Base-by-base conservation (phyloP, 1,139 yeast species). In the Taphrina betulina region DNA sequence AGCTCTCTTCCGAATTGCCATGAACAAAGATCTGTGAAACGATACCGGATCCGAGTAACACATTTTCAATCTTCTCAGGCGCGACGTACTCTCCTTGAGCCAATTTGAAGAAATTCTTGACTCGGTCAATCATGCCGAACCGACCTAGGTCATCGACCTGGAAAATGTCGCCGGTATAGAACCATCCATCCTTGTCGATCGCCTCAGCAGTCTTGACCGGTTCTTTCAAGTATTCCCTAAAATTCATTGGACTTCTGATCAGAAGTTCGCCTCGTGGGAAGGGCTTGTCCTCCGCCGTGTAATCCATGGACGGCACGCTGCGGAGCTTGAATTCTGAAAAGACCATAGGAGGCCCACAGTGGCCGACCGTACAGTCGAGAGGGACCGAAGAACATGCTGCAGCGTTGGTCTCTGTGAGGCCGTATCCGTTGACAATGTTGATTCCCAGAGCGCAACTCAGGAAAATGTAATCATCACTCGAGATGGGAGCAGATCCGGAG, bases 11-110 rank as follows among this genome's bases (percentile, higher is more conserved):
- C 0, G 89, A 78, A 64, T 82, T 81, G n/a, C 94, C 94, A 65
- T 83, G 78, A n/a, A 80, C 78, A 66, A 76, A 83, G 16, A 80
- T 66, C 67, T 83, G 89, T 7, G 78, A 69, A 23, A 79, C 65
- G 20, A 78, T 67, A 4, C 83, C 76, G 61, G 79, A 76, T 14
- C 85, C 75, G 44, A 82, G 71, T 65, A 84, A 83, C 22, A 72
- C 71, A 65, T 81, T 82, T 66, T 85, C 94, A 61, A 85, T 80
- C 68, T 79, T 81, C 66, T 85, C 94, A 2, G 92, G 90, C 1
- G 89, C 83, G 56, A 85, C 79, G 68, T 85, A 85, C 68, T 85
- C 94, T 59, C 94, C 94, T 69, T 85, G 94, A 1, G 90, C 78
- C 64, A 53, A 29, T 69, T 85, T 85, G 76, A 84, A 85, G 71